Percentiles rank a stretch among this genome's conserved stretches.
Conservation (phyloP, 306 rosid species). For the Ochetophila trinervis region DNA sequence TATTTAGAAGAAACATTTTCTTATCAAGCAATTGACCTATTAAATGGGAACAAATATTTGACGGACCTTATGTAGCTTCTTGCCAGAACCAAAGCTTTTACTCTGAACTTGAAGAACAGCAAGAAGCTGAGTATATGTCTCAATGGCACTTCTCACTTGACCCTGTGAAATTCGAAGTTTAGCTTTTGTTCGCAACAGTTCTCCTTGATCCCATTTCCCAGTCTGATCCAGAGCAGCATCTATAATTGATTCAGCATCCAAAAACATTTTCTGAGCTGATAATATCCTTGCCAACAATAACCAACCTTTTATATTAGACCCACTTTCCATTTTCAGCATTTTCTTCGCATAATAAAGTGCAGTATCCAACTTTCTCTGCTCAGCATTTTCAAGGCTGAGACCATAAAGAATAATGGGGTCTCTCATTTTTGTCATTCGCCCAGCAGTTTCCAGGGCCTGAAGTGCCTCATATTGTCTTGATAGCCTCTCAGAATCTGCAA, state of each 20-base stretch:
- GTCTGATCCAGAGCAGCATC: slow-evolving; percentile 84
- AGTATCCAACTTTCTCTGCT: slow-evolving; percentile 73
- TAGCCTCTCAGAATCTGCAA: slow-evolving; percentile 59
- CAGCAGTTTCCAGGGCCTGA: slow-evolving; percentile 58
- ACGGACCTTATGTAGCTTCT: slow-evolving; percentile 56
- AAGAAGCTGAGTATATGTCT: slow-evolving; percentile 62
- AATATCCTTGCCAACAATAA: slow-evolving; percentile 66
- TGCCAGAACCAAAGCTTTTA: slow-evolving; percentile 53
- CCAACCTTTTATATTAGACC: slow-evolving; percentile 71
- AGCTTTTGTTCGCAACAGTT: slow-evolving; percentile 75
- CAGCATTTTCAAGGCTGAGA: slow-evolving; percentile 70
- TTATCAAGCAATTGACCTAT: background rate
- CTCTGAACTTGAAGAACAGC: slow-evolving; percentile 82
- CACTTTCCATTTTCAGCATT: slow-evolving; percentile 61
- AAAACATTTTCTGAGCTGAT: slow-evolving; percentile 70
- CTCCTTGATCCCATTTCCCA: slow-evolving; percentile 91
- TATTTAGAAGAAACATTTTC: background rate
- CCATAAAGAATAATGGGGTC: slow-evolving; percentile 56
- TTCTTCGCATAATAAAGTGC: slow-evolving; percentile 60
- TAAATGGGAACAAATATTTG: background rate
- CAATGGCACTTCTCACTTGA: slow-evolving; percentile 60
- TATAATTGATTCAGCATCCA: slow-evolving; percentile 66
- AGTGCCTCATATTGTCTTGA: slow-evolving; percentile 67
- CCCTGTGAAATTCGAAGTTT: slow-evolving; percentile 76
- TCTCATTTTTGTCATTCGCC: slow-evolving; percentile 51